Base-by-base conservation (phyloP, 805 yeast genomes). In the Starmerella tilneyi region DNA sequence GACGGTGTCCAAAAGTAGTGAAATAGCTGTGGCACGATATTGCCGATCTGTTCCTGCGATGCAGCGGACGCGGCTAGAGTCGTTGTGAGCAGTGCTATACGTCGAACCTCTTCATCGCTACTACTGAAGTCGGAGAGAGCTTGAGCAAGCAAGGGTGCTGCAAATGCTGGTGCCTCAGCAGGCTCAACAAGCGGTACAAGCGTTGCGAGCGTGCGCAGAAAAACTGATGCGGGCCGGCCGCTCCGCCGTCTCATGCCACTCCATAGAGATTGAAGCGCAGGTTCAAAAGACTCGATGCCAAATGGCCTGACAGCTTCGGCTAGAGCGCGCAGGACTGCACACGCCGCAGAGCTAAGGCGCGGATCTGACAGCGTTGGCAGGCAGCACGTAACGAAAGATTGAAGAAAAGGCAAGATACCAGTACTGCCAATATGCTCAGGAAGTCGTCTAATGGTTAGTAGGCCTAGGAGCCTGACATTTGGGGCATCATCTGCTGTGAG, bases 211-310 rank as follows among this genome's bases (percentile, higher is more conserved):
- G 94, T 82, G 56, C 75, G 76, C 50, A 89, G 59, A 57, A 81
- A 84, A 2, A 84, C 76, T 81, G 41, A 86, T 67, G 26, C 42
- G 0, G 78, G 71, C 54, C 76, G 75, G 4, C 96, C 96, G 50
- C 94, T 68, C 51, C 83, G 92, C 31, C 71, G 71, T 37, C 76
- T 72, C 20, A 84, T 72, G 4, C 94, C 96, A 9, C 67, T 63
- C 94, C 96, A 86, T 5, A 84, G 64, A 0, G 85, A 82, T 45
- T 83, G 89, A 28, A 89, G 58, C 0, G 79, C 69, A 0, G 64
- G 63, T 55, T 86, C 94, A 59, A 89, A 88, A 0, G 89, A 76
- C 55, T 84, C 96, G 45, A 84, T 81, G 37, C 97, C 98, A 63
- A 81, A 84, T 0, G 97, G 97, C 19, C 75, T 69, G 4, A 85